A percentile compares a stretch with the other conserved stretches of the same genome.
Evolutionary conservation across 2,329 filamentous ascomycete genomes (phyloP).

Genomic region (Hymenoscyphus infarciens): DNA sequence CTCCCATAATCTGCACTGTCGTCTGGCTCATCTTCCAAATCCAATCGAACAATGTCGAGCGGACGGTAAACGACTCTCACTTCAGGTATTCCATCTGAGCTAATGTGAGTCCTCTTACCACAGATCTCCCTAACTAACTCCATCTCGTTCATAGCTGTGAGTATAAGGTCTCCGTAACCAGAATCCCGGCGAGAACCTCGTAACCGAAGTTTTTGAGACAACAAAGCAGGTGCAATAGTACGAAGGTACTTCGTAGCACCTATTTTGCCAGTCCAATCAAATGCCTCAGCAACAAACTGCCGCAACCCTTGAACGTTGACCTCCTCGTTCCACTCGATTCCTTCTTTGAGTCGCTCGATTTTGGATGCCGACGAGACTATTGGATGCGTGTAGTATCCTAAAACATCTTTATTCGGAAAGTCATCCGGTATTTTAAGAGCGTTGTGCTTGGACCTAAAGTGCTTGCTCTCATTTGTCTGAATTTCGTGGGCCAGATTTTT

Average conservation of each 20-base stretch:
- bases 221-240: slow-evolving; percentile 71
- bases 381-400: slow-evolving; percentile 86
- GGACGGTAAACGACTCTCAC: slow-evolving; percentile 77
- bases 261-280: slow-evolving; percentile 77
- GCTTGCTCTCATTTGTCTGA: slow-evolving; percentile 75
- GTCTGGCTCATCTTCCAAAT: slow-evolving; percentile 69
- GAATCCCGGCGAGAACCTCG: slow-evolving; percentile 40
- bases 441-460: slow-evolving; percentile 74
- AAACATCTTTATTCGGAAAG: slow-evolving; percentile 76
- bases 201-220: slow-evolving; percentile 57
- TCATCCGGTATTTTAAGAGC: slow-evolving; percentile 70
- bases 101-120: slow-evolving; percentile 64
- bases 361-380: slow-evolving; percentile 65
- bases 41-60: slow-evolving; percentile 70
- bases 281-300: slow-evolving; percentile 71
- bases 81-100: slow-evolving; percentile 72
- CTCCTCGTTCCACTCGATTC: slow-evolving; percentile 57
- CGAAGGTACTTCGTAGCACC: slow-evolving; percentile 84
- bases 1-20: slow-evolving; percentile 42
- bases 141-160: slow-evolving; percentile 45
- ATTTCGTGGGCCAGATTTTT: slow-evolving; percentile 71
- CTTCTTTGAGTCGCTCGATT: slow-evolving; percentile 50
- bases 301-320: slow-evolving; percentile 67
- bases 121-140: slow-evolving; percentile 63
- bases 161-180: slow-evolving; percentile 34